phyloP scores from a whole-genome alignment of 768 basidiomycete genomes.

The Gautieria morchelliformis region DNA sequence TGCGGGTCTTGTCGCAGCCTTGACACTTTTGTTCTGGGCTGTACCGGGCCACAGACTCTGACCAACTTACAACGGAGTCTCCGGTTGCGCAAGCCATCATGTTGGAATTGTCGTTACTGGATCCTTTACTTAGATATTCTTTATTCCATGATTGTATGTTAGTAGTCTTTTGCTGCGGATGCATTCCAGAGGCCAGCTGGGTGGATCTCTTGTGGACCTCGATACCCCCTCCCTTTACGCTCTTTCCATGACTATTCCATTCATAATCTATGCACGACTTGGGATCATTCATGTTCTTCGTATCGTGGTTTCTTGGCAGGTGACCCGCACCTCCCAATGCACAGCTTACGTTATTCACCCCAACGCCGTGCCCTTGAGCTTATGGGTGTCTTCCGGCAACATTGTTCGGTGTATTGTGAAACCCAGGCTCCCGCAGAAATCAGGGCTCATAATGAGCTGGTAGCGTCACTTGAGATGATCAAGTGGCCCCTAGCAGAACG shows the following conservation, averaged over 20 bases:
- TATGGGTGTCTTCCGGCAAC: no score
- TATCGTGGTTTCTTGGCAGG: background rate
- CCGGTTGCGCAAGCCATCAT: background rate
- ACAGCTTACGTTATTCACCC: no score
- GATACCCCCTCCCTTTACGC: background rate
- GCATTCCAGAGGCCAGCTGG: no score
- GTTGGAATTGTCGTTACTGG: background rate
- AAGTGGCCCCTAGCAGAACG: no score
- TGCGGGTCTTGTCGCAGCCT: slow-evolving; percentile 59
- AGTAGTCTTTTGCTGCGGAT: no score
- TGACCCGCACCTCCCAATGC: no score
- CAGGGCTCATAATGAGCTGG: no score
- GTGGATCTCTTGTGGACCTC: no score
- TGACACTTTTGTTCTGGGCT: slow-evolving; percentile 91
- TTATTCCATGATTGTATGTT: background rate
- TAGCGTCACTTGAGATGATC: no score
- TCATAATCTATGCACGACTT: background rate
- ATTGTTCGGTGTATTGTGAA: no score
- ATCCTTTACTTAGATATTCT: background rate
- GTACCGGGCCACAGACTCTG: slow-evolving; percentile 89
- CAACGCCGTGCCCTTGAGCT: no score
- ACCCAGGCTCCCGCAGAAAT: no score
- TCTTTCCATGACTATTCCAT: background rate
- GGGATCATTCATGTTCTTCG: background rate
- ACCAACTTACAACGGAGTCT: background rate